Evolutionary conservation across 139 green algal species (phyloP), one percentile per base, ranked within the genome.

Genomic region (Spirogloea muscicola): DNA sequence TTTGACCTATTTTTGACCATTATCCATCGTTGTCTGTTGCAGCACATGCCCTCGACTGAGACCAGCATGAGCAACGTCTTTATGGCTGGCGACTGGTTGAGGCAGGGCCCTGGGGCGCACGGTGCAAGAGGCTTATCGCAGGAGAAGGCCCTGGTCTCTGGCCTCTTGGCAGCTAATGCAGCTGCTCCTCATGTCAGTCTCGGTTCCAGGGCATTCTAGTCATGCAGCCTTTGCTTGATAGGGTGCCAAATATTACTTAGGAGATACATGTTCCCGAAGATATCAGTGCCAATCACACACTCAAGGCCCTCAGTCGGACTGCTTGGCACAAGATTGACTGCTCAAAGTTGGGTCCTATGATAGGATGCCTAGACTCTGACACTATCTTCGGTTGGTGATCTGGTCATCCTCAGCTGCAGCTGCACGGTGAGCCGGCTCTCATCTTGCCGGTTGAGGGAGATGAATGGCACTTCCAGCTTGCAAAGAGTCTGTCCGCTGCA

Each of bases 1-100:
- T 52, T 16, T 52, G 13, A 27, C 44, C 44, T 52, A n/a, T 16
- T 52, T 52, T 16, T 52, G 44, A 52, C 44, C 13, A 13, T 16
- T 16, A 52, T 52, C 13, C 44, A 27, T 52, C 44, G 44, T 52
- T 16, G 9, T 27, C 13, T 62, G 29, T 27, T 62, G 52, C n/a
- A 48, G 16, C 44, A 79, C 55, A 76, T 76, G 69, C 59, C 70
- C 2, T 25, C 1, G 1, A 70, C 52, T 6, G 3, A 2, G 7
- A 84, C 77, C 4, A 61, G 27, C 6, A 10, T 84, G 21, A 29
- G 10, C 25, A 82, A 82, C 46, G 39, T 72, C 4, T 77, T 84
- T 33, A 66, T 84, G 41, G 77, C 77, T 3, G 75, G 75, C 33
- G 75, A 82, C 58, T 81, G 71, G 41, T 3, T 82, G 13, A 64